Percentiles rank a stretch among this genome's conserved stretches.
Conservation (phyloP, 805 yeast species). For the Metschnikowia arizonensis region DNA sequence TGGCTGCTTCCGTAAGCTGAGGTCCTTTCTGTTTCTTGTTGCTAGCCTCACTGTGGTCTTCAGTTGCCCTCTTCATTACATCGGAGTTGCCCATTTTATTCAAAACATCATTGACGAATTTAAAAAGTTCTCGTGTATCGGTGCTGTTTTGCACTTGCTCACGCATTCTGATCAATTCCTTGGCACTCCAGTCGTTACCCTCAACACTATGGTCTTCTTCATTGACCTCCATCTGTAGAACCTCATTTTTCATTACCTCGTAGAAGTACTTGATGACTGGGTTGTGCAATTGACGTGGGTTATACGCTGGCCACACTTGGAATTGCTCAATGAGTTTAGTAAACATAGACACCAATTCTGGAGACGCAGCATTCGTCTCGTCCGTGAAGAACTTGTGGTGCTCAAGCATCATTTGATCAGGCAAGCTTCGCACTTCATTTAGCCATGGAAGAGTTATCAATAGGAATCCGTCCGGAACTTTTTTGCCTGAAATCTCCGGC, state of each 20-base stretch:
- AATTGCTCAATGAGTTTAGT: constrained; percentile 35
- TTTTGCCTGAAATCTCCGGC: background rate
- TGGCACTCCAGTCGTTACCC: constrained; percentile 16
- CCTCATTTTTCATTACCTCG: constrained; percentile 57
- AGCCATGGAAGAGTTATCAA: constrained; percentile 65
- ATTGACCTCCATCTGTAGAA: constrained; percentile 50
- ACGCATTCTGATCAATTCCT: constrained; percentile 8
- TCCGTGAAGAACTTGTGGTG: constrained; percentile 8
- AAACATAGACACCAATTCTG: constrained; percentile 20
- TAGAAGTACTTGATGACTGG: constrained; percentile 69
- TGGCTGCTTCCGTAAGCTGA: constrained; percentile 31
- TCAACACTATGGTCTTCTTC: constrained; percentile 13
- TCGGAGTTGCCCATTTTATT: constrained; percentile 10
- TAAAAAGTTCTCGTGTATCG: constrained; percentile 6
- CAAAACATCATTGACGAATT: constrained; percentile 7
- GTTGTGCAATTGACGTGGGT: constrained; percentile 56
- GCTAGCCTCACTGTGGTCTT: constrained; percentile 1
- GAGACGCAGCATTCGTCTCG: constrained; percentile 10
- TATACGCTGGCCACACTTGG: constrained; percentile 42
- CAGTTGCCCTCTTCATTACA: constrained; percentile 13
- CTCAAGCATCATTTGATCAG: constrained; percentile 31
- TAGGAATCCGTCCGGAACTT: constrained; percentile 69
- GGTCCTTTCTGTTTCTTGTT: constrained; percentile 8
- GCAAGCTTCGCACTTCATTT: constrained; percentile 70
- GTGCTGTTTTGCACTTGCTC: background rate